Evolutionary conservation across 768 basidiomycete genomes (phyloP), one percentile per base, ranked within the genome.

Genomic region (Psilocybe cubensis): DNA sequence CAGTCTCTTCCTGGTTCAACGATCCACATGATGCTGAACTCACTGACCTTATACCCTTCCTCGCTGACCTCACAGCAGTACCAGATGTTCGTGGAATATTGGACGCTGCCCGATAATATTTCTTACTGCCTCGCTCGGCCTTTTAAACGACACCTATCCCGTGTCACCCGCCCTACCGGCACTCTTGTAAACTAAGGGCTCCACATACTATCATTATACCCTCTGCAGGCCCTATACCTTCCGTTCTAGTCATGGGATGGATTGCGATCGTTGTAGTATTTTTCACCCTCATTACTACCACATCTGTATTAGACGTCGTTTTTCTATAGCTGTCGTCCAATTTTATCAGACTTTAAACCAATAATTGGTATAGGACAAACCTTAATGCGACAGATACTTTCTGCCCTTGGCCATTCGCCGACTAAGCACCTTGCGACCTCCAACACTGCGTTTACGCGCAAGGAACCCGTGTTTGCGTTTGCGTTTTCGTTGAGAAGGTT

Each of bases 1-100:
- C 97, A 20, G 96, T 99, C 60, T 97, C 96, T 49, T 95, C 93
- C 51, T 99, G 97, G 97, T 99, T 99, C 79, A 98, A 98, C 75
- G 95, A 95, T 75, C 96, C 96, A 18, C 96, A 98, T 67, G 96
- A 98, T 70, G 96, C 94, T 43, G 96, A 98, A 74, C 83, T 99
- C 56, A 97, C 94, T 42, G 96, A 98, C 75, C 79, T 98, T 52
- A 86, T 95, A 63, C 94, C 95, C 41, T 98, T 99, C 82, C 83
- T 99, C 59, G 77, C 91, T 43, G 97, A 99, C 72, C 81, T 99
- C 27, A 85, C 79, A 17, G 78, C 81, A 41, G 94, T 96, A 18
- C 88, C 87, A 53, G 97, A 99, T 69, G 91, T 98, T 47, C 84
- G 96, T 60, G 94, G 91, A 53, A 90, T 97, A 35, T 79, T 98